phyloP scores from a whole-genome alignment of 1,284 basidiomycete species.

The Apiotrichum veenhuisii region DNA sequence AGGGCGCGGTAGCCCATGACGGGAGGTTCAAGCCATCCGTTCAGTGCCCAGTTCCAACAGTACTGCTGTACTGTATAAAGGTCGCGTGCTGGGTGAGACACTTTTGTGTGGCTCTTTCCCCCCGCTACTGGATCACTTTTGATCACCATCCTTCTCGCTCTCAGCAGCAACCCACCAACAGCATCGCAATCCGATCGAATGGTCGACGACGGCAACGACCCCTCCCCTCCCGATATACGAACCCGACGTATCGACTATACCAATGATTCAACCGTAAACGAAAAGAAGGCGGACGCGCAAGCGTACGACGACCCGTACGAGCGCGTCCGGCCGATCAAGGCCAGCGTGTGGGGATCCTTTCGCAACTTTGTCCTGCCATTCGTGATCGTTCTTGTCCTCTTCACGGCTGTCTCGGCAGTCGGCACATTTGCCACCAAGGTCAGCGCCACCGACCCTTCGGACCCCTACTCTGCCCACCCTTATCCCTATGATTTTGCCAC shows the following conservation, averaged over 20 bases:
- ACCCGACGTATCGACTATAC: background rate
- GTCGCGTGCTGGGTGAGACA: too few species aligned
- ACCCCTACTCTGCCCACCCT: background rate
- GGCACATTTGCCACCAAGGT: background rate
- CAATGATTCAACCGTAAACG: background rate
- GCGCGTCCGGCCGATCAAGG: background rate
- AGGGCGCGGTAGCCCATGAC: too few species aligned
- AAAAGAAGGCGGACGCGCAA: background rate
- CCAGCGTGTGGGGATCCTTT: background rate
- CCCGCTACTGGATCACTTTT: background rate
- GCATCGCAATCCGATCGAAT: background rate
- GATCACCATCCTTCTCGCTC: background rate
- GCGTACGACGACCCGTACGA: background rate
- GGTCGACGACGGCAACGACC: slow-evolving; percentile 1
- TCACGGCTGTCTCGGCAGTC: background rate
- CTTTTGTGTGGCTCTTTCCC: too few species aligned
- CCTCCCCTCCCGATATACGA: slow-evolving; percentile 13
- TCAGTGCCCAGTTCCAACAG: too few species aligned
- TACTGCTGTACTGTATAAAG: too few species aligned
- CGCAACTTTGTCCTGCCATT: background rate
- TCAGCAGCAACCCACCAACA: background rate
- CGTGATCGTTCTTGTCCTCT: background rate
- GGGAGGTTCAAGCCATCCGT: too few species aligned
- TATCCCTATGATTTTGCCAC: background rate
- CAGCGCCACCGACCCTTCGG: background rate